A percentile compares a stretch with the other conserved stretches of the same genome.
These are phyloP conservation scores for Pelargonium citronellum DNA, from an alignment of 441 rosid species.

Conservation along the genomic window DNA sequence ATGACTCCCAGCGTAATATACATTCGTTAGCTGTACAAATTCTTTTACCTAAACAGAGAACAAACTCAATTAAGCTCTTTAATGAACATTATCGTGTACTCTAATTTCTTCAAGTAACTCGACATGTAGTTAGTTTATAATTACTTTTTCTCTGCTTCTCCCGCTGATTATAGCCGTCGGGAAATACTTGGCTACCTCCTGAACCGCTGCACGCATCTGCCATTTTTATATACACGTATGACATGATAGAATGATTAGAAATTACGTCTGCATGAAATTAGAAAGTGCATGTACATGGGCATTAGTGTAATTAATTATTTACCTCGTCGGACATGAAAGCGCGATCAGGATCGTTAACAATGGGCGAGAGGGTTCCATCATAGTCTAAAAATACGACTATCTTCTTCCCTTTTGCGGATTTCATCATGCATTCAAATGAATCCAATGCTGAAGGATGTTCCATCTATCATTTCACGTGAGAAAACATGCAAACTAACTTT, in stretches of 20 bases:
- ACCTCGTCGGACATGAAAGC: slow-evolving; percentile 44
- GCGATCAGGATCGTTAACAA: slow-evolving; percentile 38
- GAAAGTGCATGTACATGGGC: no score
- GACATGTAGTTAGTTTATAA: neutral
- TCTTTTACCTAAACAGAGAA: slow-evolving; percentile 30
- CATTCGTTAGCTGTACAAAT: slow-evolving; percentile 32
- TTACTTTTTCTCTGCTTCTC: slow-evolving; percentile 39
- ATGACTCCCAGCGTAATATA: slow-evolving; percentile 48
- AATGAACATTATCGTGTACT: neutral
- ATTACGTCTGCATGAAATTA: no score
- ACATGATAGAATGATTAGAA: neutral
- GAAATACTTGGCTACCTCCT: slow-evolving; percentile 35
- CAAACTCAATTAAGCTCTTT: neutral
- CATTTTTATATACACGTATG: neutral
- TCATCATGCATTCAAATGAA: slow-evolving; percentile 26
- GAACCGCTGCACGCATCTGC: slow-evolving; percentile 43
- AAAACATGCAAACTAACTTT: no score
- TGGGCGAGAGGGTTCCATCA: slow-evolving; percentile 45
- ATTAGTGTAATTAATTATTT: neutral
- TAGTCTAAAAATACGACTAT: slow-evolving; percentile 46
- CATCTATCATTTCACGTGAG: slow-evolving; percentile 16
- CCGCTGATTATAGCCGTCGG: slow-evolving; percentile 47
- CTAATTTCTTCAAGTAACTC: neutral
- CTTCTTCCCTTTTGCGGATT: slow-evolving; percentile 34
- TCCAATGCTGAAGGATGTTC: slow-evolving; percentile 38